Evolutionary conservation across 495 filamentous ascomycete genomes (phyloP), one percentile per base, ranked within the genome.

Genomic region (Terfezia claveryi): DNA sequence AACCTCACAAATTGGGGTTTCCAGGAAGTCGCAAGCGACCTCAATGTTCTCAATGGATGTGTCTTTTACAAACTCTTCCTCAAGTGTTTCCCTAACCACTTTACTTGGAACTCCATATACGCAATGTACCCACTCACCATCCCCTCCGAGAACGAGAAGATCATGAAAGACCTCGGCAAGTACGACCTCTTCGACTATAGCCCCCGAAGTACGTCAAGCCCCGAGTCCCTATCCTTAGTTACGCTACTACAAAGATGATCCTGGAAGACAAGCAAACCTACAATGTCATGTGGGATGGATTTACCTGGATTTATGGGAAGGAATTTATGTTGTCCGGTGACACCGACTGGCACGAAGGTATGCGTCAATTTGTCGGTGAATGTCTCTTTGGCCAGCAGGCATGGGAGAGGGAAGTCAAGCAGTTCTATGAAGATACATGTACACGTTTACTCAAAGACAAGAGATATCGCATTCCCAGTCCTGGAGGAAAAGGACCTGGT

Each of bases 111-210:
- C 67, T 87, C 83, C 1, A 78, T 88, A 56, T 92, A 91, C 57
- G 84, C 84, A n/a, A 82, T 87, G 61, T 91, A 83, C 63, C 86
- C 86, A 5, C 83, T 93, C 77, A 85, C 82, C 7, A 79, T 83
- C 23, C 82, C 83, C 10, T 61, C 67, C 36, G 85, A 91, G 66
- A 91, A 83, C 60, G 67, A 71, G 44, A 78, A 77, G 61, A 89
- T 92, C 58, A 74, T 81, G 63, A 83, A 78, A 60, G 69, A 74
- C 54, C 76, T 92, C n/a, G 77, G 78, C 50, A 74, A 78, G 51
- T 82, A 76, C 53, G 71, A 80, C 37, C 71, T 85, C 56, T 92
- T 85, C 68, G 79, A 77, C 59, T 93, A 75, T 53, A 77, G 80
- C 16, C 70, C 72, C 86, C 86, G 2, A 62, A 67, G 0, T 74